A percentile compares a stretch with the other conserved stretches of the same genome.
Evolutionary conservation across 352 stramenopile genomes (phyloP).

Genomic region (Pythium aristosporum): DNA sequence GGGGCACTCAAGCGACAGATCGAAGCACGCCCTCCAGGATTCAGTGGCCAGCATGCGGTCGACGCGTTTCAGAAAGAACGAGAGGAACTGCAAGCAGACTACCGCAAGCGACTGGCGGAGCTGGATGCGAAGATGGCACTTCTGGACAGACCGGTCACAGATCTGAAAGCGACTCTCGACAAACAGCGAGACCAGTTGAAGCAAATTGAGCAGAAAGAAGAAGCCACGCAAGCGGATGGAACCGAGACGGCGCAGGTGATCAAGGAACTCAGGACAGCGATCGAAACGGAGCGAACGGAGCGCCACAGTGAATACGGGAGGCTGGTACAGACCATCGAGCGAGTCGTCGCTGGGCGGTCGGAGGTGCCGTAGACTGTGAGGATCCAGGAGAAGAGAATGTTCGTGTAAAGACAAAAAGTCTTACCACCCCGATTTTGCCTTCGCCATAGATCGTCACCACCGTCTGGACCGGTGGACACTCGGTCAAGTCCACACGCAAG

Average conservation of each 20-base stretch:
- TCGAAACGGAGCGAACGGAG: conserved; percentile 1
- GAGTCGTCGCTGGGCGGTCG: not conserved
- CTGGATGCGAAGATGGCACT: conserved; percentile 1
- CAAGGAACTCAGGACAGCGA: not conserved
- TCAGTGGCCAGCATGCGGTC: too few species aligned
- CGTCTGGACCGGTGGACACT: too few species aligned
- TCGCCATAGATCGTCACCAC: too few species aligned
- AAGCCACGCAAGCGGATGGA: not conserved
- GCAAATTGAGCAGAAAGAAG: not conserved
- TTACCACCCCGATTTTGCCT: too few species aligned
- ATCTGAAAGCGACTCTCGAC: not conserved
- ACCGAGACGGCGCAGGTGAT: not conserved
- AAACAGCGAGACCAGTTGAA: not conserved
- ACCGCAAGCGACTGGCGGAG: not conserved
- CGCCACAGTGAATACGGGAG: conserved; percentile 4
- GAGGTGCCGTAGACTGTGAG: not conserved
- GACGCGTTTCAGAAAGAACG: not conserved
- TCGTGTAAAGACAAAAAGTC: too few species aligned
- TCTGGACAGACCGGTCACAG: not conserved
- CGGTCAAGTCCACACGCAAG: too few species aligned
- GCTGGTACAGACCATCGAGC: conserved; percentile 10
- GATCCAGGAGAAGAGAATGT: too few species aligned
- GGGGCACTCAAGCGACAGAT: not conserved
- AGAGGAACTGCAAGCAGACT: not conserved
- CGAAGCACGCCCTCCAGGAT: not conserved